Evolutionary conservation across 192 early-diverging fungal genomes (phyloP).

Genomic region (Geosiphon pyriformis): DNA sequence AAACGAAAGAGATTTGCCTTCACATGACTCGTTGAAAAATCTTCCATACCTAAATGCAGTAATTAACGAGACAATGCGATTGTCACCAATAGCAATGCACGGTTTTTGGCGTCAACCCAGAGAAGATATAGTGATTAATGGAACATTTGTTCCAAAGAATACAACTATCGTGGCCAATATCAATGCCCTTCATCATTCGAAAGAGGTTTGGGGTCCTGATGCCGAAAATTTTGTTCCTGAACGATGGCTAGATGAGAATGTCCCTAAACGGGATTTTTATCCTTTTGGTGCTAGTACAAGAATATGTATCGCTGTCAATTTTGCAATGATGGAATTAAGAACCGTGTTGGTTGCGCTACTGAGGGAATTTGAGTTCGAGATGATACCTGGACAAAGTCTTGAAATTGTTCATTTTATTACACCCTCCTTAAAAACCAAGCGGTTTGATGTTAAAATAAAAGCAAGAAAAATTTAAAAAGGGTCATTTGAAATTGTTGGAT

Average conservation of each 20-base stretch:
- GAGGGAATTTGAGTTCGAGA: slow-evolving; percentile 37
- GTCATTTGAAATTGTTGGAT: too few relatives aligned
- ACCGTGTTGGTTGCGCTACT: slow-evolving; percentile 40
- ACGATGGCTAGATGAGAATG: slow-evolving; percentile 40
- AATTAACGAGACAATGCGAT: slow-evolving; percentile 47
- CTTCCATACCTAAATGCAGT: slow-evolving; percentile 48
- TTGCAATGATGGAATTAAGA: slow-evolving; percentile 50
- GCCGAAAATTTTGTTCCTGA: slow-evolving; percentile 52
- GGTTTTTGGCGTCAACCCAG: slow-evolving; percentile 36
- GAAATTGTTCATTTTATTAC: slow-evolving; percentile 42
- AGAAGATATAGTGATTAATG: slow-evolving; percentile 38
- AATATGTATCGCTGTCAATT: slow-evolving; percentile 48
- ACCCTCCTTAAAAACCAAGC: slow-evolving; percentile 32
- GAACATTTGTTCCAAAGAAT: slow-evolving; percentile 41
- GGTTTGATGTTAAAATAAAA: slow-evolving; percentile 26
- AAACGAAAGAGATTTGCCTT: slow-evolving; percentile 8
- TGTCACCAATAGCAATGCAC: slow-evolving; percentile 34
- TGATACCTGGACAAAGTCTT: slow-evolving; percentile 32
- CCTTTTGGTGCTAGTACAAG: slow-evolving; percentile 48
- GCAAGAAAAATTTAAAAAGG: too few relatives aligned
- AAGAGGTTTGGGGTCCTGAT: slow-evolving; percentile 43
- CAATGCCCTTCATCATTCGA: slow-evolving; percentile 25
- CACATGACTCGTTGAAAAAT: slow-evolving; percentile 36
- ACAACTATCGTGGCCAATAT: slow-evolving; percentile 26
- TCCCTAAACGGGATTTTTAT: slow-evolving; percentile 35